Evolutionary conservation across 352 stramenopile genomes (phyloP).

Genomic region (Elongisporangium undulatum): DNA sequence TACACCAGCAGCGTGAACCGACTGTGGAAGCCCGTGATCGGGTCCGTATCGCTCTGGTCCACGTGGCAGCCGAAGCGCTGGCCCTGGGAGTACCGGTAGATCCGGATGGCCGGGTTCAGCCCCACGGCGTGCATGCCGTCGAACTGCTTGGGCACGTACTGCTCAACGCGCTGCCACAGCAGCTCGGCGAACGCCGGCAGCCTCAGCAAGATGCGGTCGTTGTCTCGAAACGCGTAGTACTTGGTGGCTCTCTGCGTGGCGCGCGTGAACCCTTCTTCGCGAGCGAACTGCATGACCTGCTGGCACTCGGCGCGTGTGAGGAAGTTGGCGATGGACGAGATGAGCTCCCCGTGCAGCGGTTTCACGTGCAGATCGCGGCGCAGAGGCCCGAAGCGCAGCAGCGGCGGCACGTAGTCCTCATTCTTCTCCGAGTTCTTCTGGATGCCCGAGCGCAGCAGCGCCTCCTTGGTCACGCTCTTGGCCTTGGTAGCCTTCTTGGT

Average conservation of each 20-base stretch:
- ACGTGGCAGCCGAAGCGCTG: constrained; percentile 80
- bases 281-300: constrained; percentile 53
- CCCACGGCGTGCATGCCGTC: constrained; percentile 61
- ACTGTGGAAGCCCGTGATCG: constrained; percentile 60
- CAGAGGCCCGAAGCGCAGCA: constrained; percentile 42
- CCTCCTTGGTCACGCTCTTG: constrained; percentile 3
- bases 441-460: neutral
- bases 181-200: constrained; percentile 59
- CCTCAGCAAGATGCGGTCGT: constrained; percentile 60
- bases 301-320: constrained; percentile 57
- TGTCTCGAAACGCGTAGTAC: constrained; percentile 73
- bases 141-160: constrained; percentile 48
- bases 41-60: constrained; percentile 82
- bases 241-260: constrained; percentile 65
- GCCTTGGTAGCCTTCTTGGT: constrained; percentile 7
- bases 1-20: constrained; percentile 83
- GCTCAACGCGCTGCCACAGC: constrained; percentile 59
- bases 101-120: constrained; percentile 67
- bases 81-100: constrained; percentile 67
- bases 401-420: constrained; percentile 21
- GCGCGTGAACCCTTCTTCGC: constrained; percentile 50
- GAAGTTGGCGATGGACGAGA: constrained; percentile 61
- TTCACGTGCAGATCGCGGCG: constrained; percentile 25
- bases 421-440: constrained; percentile 16
- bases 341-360: constrained; percentile 54